Base-by-base conservation (phyloP, 2,329 filamentous ascomycete species). In the Penicillium sp. region DNA sequence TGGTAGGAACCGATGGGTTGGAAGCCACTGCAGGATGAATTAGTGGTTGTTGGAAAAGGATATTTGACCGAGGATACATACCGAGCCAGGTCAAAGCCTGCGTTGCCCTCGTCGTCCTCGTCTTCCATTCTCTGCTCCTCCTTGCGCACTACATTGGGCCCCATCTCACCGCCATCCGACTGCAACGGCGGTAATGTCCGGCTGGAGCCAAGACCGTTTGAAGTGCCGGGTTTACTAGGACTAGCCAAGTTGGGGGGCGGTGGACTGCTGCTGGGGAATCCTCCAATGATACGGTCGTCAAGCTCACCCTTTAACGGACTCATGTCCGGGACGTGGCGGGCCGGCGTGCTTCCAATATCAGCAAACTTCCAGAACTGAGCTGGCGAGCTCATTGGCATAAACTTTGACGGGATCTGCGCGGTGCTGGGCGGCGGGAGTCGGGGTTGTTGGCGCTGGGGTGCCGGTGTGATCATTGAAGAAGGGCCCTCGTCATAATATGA, bases 351-450 rank as follows among this genome's bases (percentile, higher is more conserved):
- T 11, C 73, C 73, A 48, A 77, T 75, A 51, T 74, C 72, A 18
- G 72, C 73, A 38, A 76, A 74, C 48, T 77, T 78, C 76, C 76
- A 79, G 60, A 78, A 79, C 39, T 78, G 74, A 4, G 76, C 76
- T 1, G 76, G 76, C 4, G 74, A 78, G 53, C 76, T 78, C 67
- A 78, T 74, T 4, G 75, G 74, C 76, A 79, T 78, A 60, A 78
- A 78, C 56, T 77, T 78, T 18, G 75, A 77, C 1, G 76, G 76
- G 14, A 77, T 71, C 48, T 77, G 75, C 3, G 75, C 73, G 2
- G 76, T 79, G 57, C 75, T 78, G 0, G 76, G 76, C 7, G 76
- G 76, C 11, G 75, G 75, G 5, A 78, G 67, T 8, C 72, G 72
- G 5, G 76, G 76, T 48, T 78, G 76, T 44, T 79, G 74, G 18